These are phyloP conservation scores for Hyaloscypha hepaticicola DNA, from an alignment of 495 filamentous ascomycete species.

Conservation along the genomic window DNA sequence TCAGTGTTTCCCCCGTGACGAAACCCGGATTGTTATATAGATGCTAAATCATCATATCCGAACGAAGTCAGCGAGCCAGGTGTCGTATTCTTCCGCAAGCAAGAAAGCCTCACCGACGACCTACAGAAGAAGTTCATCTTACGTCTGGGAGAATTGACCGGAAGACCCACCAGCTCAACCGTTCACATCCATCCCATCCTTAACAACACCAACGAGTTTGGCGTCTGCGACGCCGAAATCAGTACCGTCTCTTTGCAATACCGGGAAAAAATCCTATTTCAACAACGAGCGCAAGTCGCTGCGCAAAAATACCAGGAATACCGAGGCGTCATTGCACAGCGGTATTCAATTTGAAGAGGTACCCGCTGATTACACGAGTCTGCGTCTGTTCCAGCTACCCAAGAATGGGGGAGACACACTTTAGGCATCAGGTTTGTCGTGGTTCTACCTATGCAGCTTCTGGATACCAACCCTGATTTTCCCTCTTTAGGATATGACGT, in stretches of 20 bases:
- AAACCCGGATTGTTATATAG: not conserved
- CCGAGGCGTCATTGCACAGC: constrained; percentile 54
- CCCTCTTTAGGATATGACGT: constrained; percentile 62
- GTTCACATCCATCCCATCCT: constrained; percentile 71
- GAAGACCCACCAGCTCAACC: constrained; percentile 60
- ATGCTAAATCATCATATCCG: constrained; percentile 6
- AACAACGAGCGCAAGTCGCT: constrained; percentile 35
- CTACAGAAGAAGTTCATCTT: constrained; percentile 67
- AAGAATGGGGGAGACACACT: constrained; percentile 67
- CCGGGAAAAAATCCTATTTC: constrained; percentile 54
- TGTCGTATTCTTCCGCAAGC: constrained; percentile 77
- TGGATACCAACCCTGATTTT: not conserved
- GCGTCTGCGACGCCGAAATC: constrained; percentile 63
- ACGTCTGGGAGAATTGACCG: constrained; percentile 62
- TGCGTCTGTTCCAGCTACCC: constrained; percentile 59
- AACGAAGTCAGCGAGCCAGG: constrained; percentile 68
- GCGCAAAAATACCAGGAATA: constrained; percentile 27
- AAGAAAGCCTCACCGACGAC: constrained; percentile 61
- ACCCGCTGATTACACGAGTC: constrained; percentile 61
- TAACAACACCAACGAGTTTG: constrained; percentile 53
- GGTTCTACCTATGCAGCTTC: not conserved
- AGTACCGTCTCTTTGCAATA: constrained; percentile 64
- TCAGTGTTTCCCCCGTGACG: constrained; percentile 43
- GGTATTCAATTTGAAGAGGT: constrained; percentile 67
- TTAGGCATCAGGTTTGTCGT: constrained; percentile 58